A percentile compares a stretch with the other conserved stretches of the same genome.
Evolutionary conservation across 2,329 filamentous ascomycete species (phyloP).

Genomic region (Aspergillus sp.): DNA sequence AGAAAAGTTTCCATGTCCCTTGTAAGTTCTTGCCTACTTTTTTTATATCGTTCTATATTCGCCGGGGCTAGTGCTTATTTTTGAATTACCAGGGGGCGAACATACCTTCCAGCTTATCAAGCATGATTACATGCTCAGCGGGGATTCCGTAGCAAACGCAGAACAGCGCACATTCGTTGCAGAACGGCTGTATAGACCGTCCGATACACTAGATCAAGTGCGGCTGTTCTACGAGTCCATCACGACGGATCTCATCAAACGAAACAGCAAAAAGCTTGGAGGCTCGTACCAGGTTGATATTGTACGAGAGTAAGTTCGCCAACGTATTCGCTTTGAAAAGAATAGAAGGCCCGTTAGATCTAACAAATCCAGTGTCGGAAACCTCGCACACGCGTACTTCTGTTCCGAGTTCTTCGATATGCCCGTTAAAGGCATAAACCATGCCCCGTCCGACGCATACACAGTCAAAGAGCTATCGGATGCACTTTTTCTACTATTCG

Average conservation of each 20-base stretch:
- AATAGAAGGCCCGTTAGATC: not conserved
- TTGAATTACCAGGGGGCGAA: constrained; percentile 46
- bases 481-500: constrained; percentile 3
- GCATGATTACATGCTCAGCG: constrained; percentile 50
- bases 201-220: constrained; percentile 45
- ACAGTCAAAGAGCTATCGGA: constrained; percentile 43
- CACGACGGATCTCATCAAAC: constrained; percentile 44
- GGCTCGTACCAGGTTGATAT: constrained; percentile 49
- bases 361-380: constrained; percentile 39
- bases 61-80: constrained; percentile 21
- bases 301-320: constrained; percentile 36
- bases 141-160: constrained; percentile 43
- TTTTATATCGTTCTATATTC: no score
- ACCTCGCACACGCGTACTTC: constrained; percentile 56
- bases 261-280: constrained; percentile 47
- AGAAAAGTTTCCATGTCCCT: constrained; percentile 46
- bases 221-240: constrained; percentile 50
- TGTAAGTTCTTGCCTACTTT: constrained; percentile 38
- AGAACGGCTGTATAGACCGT: constrained; percentile 43
- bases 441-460: constrained; percentile 55
- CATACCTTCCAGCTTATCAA: constrained; percentile 37
- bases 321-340: not conserved
- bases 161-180: constrained; percentile 44
- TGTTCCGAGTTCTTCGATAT: constrained; percentile 53
- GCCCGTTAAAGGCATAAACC: constrained; percentile 55